Evolutionary conservation across 371 early-diverging fungal genomes (phyloP), one percentile per base, ranked within the genome.

Genomic region (Massospora cicadina): DNA sequence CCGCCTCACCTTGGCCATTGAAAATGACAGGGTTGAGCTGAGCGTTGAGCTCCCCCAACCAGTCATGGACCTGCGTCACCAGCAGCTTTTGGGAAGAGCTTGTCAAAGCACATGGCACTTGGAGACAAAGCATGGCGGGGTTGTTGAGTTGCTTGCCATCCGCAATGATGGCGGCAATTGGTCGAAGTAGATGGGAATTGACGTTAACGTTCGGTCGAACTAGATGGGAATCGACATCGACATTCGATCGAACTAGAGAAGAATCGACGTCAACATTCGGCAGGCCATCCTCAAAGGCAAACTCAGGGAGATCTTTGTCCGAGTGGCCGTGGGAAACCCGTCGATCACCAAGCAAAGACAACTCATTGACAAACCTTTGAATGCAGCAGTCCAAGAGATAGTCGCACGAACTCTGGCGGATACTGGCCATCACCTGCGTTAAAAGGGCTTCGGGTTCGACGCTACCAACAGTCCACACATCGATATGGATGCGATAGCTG

Each of bases 381-480:
- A 65, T 69, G 0, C 71, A 71, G 1, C 68, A 71, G 72, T 88
- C 89, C 25, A 86, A 72, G 12, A 81, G 70, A 65, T 86, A 88
- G 59, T 89, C 88, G 62, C 82, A 84, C 0, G 84, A 66, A 43
- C 78, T 81, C 65, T 85, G 84, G 7, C 72, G 70, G 63, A 83
- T 77, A 55, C 79, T 76, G 54, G 69, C 71, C 28, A 70, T 70
- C n/a, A 86, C 68, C 30, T 77, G 67, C 0, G 77, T 75, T 21
- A 80, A 67, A 0, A 88, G 69, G 0, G 73, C 71, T 0, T 77
- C 68, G 0, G 76, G 68, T 33, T 83, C 81, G 31, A 86, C 69
- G 17, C 72, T 71, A 0, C 88, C 87, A 28, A 84, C 78, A 0
- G 77, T 72, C 91, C 91, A 91, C 0, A 89, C 72, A 56, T 86